Conservation (phyloP, 2,329 filamentous ascomycete genomes). For the Ophiostoma australiae region DNA sequence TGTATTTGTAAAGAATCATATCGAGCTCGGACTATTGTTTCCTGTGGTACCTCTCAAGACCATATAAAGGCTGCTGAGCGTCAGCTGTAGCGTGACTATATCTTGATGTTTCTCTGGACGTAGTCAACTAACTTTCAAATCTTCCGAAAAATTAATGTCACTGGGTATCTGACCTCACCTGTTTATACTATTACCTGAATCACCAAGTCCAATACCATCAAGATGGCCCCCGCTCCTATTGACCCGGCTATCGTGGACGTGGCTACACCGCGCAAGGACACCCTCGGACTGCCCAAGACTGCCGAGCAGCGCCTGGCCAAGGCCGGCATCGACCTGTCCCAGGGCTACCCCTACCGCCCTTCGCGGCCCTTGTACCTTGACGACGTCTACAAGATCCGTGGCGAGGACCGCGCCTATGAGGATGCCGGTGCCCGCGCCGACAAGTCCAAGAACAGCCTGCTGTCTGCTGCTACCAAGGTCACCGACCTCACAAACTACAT, state of each 20-base stretch:
- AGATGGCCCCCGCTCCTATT: constrained; percentile 55
- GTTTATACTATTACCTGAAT: background rate
- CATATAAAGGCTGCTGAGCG: background rate
- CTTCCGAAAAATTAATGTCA: background rate
- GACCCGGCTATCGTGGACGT: constrained; percentile 59
- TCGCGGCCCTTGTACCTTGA: constrained; percentile 63
- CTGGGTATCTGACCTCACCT: background rate
- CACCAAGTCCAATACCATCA: background rate
- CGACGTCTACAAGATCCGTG: constrained; percentile 62
- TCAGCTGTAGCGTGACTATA: background rate
- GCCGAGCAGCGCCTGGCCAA: constrained; percentile 58
- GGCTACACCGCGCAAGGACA: constrained; percentile 59
- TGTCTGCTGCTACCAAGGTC: constrained; percentile 58
- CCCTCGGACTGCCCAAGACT: constrained; percentile 54
- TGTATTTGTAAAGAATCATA: background rate
- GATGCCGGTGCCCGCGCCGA: constrained; percentile 62
- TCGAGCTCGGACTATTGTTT: background rate
- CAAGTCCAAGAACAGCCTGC: constrained; percentile 56
- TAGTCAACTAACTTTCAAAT: background rate
- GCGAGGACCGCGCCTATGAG: constrained; percentile 49
- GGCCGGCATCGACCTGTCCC: constrained; percentile 62
- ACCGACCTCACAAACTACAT: constrained; percentile 58
- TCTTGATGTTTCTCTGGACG: background rate
- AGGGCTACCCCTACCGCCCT: constrained; percentile 67
- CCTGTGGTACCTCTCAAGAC: background rate